Evolutionary conservation across 108 stramenopile species (phyloP).

Genomic region (Pelagomonas calceolata): DNA sequence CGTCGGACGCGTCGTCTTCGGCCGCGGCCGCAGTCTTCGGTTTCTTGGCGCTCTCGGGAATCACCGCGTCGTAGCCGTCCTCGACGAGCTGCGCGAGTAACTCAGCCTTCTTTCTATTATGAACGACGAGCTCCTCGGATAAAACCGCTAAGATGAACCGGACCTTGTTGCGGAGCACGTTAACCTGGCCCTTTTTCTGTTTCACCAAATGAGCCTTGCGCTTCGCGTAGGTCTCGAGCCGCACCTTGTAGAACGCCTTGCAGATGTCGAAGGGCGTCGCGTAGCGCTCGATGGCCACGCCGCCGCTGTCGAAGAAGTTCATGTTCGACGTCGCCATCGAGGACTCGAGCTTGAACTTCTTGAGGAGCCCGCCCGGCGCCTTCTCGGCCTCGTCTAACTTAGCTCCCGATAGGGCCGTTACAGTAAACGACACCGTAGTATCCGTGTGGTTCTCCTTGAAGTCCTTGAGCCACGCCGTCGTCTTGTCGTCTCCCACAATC

Average conservation of each 20-base stretch:
- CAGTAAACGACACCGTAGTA: conserved; percentile 82
- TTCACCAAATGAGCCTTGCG: conserved; percentile 57
- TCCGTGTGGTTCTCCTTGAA: conserved; percentile 97
- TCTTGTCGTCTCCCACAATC: conserved; percentile 33
- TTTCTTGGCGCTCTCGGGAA: conserved; percentile 31
- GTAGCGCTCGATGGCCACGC: conserved; percentile 67
- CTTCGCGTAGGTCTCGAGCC: conserved; percentile 73
- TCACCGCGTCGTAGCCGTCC: conserved; percentile 70
- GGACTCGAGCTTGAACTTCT: conserved; percentile 83
- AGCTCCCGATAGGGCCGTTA: conserved; percentile 54
- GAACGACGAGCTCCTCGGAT: conserved; percentile 71
- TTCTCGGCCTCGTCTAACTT: conserved; percentile 68
- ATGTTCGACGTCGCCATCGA: conserved; percentile 84
- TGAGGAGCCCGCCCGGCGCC: conserved; percentile 62
- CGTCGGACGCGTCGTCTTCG: conserved; percentile 44
- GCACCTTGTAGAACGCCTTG: conserved; percentile 67
- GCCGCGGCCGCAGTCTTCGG: conserved; percentile 2
- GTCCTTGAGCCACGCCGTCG: conserved; percentile 54
- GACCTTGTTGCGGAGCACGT: conserved; percentile 86
- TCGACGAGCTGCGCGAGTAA: conserved; percentile 67
- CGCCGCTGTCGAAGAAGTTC: conserved; percentile 73
- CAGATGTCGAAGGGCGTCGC: conserved; percentile 58
- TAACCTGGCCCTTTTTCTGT: conserved; percentile 36
- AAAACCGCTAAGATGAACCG: conserved; percentile 92
- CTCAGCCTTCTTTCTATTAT: conserved; percentile 78